Evolutionary conservation across 1,284 basidiomycete genomes (phyloP), one percentile per base, ranked within the genome.

Genomic region (Moniliella sp.): DNA sequence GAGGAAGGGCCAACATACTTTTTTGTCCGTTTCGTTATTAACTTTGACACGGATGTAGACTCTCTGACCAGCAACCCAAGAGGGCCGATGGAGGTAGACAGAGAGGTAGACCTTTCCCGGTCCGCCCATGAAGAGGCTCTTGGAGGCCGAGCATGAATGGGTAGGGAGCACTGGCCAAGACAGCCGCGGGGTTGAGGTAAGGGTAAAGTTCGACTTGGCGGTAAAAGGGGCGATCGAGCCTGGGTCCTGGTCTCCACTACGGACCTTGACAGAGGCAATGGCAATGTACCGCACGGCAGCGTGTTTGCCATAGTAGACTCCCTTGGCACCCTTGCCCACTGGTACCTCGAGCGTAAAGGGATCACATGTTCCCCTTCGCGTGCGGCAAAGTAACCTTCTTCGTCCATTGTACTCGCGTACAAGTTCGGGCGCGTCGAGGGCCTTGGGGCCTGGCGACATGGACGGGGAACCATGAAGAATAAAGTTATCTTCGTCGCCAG

Each of bases 221-320:
- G 61, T 88, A 91, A 57, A 91, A 88, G 61, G 91, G 0, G 83
- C 78, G 29, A 91, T 77, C 4, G 79, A 81, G 5, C 73, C 68
- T 49, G 69, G 68, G 27, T 63, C 64, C 5, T 25, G 25, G 30
- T 50, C 43, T 11, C 32, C 32, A 35, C 80, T 74, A 57, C 78
- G 78, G 32, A 91, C 70, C 62, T 78, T 78, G 57, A 84, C 66
- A 2, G 78, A 82, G 2, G 77, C 72, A 61, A 88, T 78, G 2
- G 74, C 74, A 34, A 91, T 79, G 59, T 88, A 88, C 31, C 73
- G 71, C 12, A 88, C 69, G n/a, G 69, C 65, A 4, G 72, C 68
- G 12, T 72, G 71, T 5, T 70, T 69, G 27, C 71, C 51, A 31
- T 65, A 64, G 32, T 75, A 64, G 1, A 65, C 63, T 0, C 84